Evolutionary conservation across 2,329 filamentous ascomycete species (phyloP), one percentile per base, ranked within the genome.

Genomic region (Trichoderma citrinoviride): DNA sequence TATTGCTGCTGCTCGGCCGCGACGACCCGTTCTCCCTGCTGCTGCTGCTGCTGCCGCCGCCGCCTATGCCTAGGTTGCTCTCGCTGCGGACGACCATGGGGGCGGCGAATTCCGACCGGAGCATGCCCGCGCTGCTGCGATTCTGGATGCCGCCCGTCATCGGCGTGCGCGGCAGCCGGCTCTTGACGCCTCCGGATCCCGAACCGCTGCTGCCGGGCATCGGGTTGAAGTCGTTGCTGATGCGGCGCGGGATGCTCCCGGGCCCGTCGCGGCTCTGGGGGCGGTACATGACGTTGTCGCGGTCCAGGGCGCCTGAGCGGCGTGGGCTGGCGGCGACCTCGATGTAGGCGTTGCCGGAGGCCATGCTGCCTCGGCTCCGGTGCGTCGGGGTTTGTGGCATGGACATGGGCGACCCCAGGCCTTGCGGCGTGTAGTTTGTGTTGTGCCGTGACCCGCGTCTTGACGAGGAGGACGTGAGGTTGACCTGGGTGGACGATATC

Each of bases 341-440:
- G 63, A 86, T 81, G 64, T 79, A 83, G 0, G 83, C 78, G 7
- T 78, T 77, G 64, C 71, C 12, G 33, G 12, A 69, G 6, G 74
- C 75, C 6, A 77, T 68, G 64, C 74, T 79, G 66, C 72, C 72
- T 33, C 70, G 76, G 69, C 72, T 78, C 37, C 76, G 74, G 52
- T 82, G 78, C 0, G 82, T 84, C 0, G 84, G 84, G 3, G 83
- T 86, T 41, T 81, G 78, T 2, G 84, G 84, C 65, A 81, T 76
- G 7, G 82, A 83, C 3, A 76, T 71, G 5, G 82, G 78, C 2
- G 81, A 73, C 47, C 83, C 82, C 2, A 85, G 72, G n/a, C 80
- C 78, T 0, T 84, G 83, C 1, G 84, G 83, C 2, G 84, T 86
- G 70, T 83, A 86, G 61, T 80, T 81, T 10, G 79, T 82, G 64